Conservation (phyloP, 208 protist species). For the Acanthamoeba sp. region DNA sequence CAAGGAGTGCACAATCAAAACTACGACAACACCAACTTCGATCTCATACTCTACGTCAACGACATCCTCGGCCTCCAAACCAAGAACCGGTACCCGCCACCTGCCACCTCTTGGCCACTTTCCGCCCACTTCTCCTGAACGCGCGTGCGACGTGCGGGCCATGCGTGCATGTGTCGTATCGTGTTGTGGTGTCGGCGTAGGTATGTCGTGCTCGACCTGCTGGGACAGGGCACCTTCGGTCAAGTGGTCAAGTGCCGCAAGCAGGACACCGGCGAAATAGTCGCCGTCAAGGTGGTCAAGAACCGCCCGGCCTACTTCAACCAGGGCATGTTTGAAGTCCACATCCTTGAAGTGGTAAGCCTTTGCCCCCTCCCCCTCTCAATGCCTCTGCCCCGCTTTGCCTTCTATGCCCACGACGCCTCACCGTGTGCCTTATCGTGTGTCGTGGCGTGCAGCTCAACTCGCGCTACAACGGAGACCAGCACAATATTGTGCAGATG, state of each 20-base stretch:
- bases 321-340: conserved; percentile 93
- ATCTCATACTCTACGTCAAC: conserved; percentile 70
- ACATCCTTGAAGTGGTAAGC: conserved; percentile 88
- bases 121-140: not conserved
- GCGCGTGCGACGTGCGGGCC: not conserved
- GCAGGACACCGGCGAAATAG: conserved; percentile 65
- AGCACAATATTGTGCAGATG: conserved; percentile 87
- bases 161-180: not conserved
- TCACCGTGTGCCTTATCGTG: no score
- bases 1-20: conserved; percentile 59
- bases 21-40: conserved; percentile 65
- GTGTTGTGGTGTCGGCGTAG: not conserved
- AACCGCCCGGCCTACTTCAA: conserved; percentile 93
- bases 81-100: not conserved
- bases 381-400: not conserved
- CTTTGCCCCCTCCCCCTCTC: not conserved
- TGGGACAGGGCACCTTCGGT: conserved; percentile 76
- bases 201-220: conserved; percentile 72
- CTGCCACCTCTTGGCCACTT: not conserved
- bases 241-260: conserved; percentile 74
- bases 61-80: conserved; percentile 37
- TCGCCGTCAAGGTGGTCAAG: conserved; percentile 93
- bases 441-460: not conserved
- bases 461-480: conserved; percentile 51
- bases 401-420: no score